These are phyloP conservation scores for Zangia roseola DNA, from an alignment of 768 basidiomycete species.

Conservation along the genomic window DNA sequence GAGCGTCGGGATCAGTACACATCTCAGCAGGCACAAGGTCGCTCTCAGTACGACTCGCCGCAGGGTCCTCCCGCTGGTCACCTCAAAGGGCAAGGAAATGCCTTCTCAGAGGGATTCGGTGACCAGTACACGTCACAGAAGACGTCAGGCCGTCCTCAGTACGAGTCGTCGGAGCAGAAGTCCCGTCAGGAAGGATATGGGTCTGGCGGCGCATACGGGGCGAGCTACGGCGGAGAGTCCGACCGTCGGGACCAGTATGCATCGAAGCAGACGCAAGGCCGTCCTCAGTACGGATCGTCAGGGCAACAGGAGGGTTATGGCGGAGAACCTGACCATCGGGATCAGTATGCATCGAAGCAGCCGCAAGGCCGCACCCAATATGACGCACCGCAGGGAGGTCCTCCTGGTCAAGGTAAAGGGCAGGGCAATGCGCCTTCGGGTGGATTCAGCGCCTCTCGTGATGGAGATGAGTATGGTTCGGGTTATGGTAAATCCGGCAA, in stretches of 20 bases:
- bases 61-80: background rate
- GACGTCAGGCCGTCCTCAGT: too few relatives aligned
- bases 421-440: constrained; percentile 16
- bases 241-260: constrained; percentile 2
- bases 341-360: constrained; percentile 10
- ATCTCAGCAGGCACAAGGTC: too few relatives aligned
- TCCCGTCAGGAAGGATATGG: too few relatives aligned
- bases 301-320: constrained; percentile 4
- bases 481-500: constrained; percentile 2
- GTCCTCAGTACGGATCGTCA: constrained; percentile 11
- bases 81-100: background rate
- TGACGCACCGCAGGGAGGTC: constrained; percentile 2
- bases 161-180: too few relatives aligned
- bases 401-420: background rate
- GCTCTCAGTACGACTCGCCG: too few relatives aligned
- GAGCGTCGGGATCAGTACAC: constrained; percentile 15
- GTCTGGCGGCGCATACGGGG: too few relatives aligned
- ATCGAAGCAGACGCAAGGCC: constrained; percentile 5
- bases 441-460: constrained; percentile 13
- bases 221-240: background rate
- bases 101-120: too few relatives aligned
- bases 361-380: constrained; percentile 11
- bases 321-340: constrained; percentile 2
- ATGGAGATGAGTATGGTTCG: constrained; percentile 8
- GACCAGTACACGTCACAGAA: too few relatives aligned